Evolutionary conservation across 352 stramenopile genomes (phyloP), one percentile per base, ranked within the genome.

Genomic region (Phytopythium mirpurense): DNA sequence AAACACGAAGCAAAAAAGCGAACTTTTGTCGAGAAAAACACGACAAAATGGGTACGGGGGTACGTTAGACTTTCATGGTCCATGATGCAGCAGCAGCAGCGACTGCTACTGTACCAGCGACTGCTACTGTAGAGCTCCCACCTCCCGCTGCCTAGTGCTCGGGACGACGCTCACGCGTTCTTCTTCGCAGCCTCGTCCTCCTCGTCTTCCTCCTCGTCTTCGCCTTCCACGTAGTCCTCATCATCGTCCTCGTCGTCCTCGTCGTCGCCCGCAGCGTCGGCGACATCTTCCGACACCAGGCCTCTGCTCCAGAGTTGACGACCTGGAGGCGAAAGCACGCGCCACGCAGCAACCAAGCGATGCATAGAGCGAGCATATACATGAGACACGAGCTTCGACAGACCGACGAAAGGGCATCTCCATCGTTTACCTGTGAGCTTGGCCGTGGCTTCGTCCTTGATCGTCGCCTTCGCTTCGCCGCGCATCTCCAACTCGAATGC

Each of bases 391-490:
- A n/a, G n/a, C n/a, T n/a, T n/a, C n/a, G n/a, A n/a, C n/a, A n/a
- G n/a, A n/a, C n/a, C n/a, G n/a, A n/a, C n/a, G n/a, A n/a, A n/a
- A n/a, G n/a, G n/a, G n/a, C n/a, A n/a, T n/a, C n/a, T n/a, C n/a
- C n/a, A n/a, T n/a, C n/a, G n/a, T n/a, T n/a, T n/a, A 82, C 83
- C 83, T 62, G 79, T 88, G 55, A 93, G 81, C 62, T 93, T 90
- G 24, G 81, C 72, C 18, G 71, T 74, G 29, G 66, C 57, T 32
- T 88, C 81, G 46, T 87, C 78, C 68, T 93, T 93, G 46, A 76
- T 31, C 1, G 65, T 77, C 15, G 38, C 50, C 54, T 87, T 88
- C 43, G 69, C 68, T 18, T 40, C 58, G 12, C 49, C 45, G 5
- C 56, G 59, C 78, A 87, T 90, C 60, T 92, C 83, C 0, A 34